Percentiles rank a stretch among this genome's conserved stretches.
phyloP scores from a whole-genome alignment of 2,329 filamentous ascomycete genomes.

The Huntiella abstrusa region DNA sequence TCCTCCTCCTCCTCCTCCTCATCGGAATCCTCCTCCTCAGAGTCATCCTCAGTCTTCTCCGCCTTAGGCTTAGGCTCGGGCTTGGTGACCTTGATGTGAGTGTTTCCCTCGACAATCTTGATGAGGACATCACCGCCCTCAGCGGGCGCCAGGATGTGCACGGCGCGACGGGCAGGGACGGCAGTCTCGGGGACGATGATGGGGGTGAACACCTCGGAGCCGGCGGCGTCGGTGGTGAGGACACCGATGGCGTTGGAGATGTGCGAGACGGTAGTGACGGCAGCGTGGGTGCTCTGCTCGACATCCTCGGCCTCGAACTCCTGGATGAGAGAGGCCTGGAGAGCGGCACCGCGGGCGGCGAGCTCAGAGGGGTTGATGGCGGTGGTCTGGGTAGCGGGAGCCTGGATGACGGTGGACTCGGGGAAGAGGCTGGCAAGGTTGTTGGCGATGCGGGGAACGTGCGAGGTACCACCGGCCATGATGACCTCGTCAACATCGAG shows the following conservation, averaged over 20 bases:
- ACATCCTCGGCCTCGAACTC: slow-evolving; percentile 91
- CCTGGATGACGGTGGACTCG: slow-evolving; percentile 55
- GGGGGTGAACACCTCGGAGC: slow-evolving; percentile 55
- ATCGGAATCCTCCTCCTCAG: slow-evolving; percentile 22
- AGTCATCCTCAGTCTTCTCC: slow-evolving; percentile 40
- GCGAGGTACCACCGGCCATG: slow-evolving; percentile 74
- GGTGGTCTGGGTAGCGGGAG: slow-evolving; percentile 56
- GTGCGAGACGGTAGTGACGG: slow-evolving; percentile 86
- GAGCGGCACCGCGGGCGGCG: slow-evolving; percentile 71
- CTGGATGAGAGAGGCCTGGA: slow-evolving; percentile 85
- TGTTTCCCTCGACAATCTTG: slow-evolving; percentile 70
- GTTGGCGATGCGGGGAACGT: slow-evolving; percentile 81
- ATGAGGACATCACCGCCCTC: slow-evolving; percentile 76
- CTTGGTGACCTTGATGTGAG: slow-evolving; percentile 86
- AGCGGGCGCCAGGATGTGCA: slow-evolving; percentile 58
- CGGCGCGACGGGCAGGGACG: slow-evolving; percentile 68
- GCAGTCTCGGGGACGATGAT: slow-evolving; percentile 75
- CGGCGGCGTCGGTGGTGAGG: slow-evolving; percentile 40
- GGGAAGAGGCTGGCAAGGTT: slow-evolving; percentile 70
- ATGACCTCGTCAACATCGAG: slow-evolving; percentile 92
- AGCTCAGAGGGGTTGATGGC: slow-evolving; percentile 92
- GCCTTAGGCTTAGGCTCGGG: slow-evolving; percentile 63
- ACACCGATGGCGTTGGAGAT: slow-evolving; percentile 78
- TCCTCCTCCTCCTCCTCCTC: slow-evolving; percentile 72
- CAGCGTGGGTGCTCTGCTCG: slow-evolving; percentile 86